Evolutionary conservation across 2,329 filamentous ascomycete genomes (phyloP), one percentile per base, ranked within the genome.

Genomic region (Cercospora zeae-maydis): DNA sequence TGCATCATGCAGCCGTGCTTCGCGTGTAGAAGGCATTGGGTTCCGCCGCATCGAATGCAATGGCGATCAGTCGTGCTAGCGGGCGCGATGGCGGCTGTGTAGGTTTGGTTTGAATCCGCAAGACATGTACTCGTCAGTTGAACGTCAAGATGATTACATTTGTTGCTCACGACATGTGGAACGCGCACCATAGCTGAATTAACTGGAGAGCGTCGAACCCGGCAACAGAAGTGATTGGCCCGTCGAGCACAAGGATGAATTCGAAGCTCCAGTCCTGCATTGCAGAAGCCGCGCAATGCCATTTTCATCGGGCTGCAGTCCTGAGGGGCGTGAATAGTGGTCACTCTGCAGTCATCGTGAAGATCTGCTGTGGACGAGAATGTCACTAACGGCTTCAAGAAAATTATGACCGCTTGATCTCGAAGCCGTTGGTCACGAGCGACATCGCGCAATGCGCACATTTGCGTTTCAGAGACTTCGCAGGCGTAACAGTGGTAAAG

Each of bases 131-230:
- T 36, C 45, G 30, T 52, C 57, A 51, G 30, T 33, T 11, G 27
- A 31, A 59, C 57, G 57, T 59, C 57, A 59, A 59, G 30, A 59
- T 59, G 57, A 59, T 52, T 37, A 59, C 57, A 59, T 59, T 16
- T 31, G 10, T 51, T 16, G 39, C 30, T 27, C 27, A 37, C 39
- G 47, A 52, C 47, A 16, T 31, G 24, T 31, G 47, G 11, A 51
- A 31, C 11, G 8, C 30, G 19, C 24, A 42, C 16, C 19, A 42
- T 21, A 19, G 39, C 19, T 10, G 39, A 11, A 19, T 42, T 16
- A 21, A 42, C 16, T 21, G 39, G 10, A 42, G n/a, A 21, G 19
- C 7, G 39, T 19, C 39, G 19, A 19, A 42, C 4, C 4, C 39
- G 39, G 39, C 11, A 19, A 42, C n/a, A 19, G 39, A 42, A 42